phyloP scores from a whole-genome alignment of 2,329 filamentous ascomycete species.

The Beauveria australis region DNA sequence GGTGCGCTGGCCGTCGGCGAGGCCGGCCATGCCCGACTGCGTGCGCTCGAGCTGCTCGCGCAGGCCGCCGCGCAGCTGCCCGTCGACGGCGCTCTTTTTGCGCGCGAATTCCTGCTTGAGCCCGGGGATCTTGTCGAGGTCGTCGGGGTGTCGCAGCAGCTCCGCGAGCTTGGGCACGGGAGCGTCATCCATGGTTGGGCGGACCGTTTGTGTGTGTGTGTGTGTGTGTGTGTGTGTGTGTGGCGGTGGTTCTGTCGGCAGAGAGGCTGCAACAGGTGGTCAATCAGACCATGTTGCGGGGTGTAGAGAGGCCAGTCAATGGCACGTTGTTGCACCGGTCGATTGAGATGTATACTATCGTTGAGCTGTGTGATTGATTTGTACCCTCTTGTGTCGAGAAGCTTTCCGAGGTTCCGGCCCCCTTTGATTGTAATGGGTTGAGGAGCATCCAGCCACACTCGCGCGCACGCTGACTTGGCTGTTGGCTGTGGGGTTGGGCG shows the following conservation, averaged over 20 bases:
- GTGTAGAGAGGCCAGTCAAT: neutral
- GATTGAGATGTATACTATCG: no score
- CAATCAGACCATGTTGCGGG: slow-evolving; percentile 21
- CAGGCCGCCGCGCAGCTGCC: slow-evolving; percentile 78
- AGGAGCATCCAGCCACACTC: neutral
- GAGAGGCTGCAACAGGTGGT: slow-evolving; percentile 10
- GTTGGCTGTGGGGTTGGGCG: neutral
- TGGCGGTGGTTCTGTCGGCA: neutral
- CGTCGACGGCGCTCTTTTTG: slow-evolving; percentile 88
- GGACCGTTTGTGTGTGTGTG: neutral
- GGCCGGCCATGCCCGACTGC: slow-evolving; percentile 82
- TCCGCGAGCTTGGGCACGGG: slow-evolving; percentile 77
- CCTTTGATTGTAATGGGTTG: neutral
- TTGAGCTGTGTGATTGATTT: no score
- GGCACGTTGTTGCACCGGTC: neutral
- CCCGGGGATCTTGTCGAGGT: slow-evolving; percentile 88
- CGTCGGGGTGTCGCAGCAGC: slow-evolving; percentile 88
- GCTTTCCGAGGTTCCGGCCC: neutral
- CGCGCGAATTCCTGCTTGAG: slow-evolving; percentile 89
- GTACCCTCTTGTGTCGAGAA: neutral
- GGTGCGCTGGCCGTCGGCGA: slow-evolving; percentile 83
- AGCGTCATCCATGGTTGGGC: slow-evolving; percentile 43
- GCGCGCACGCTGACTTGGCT: neutral
- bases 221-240: neutral
- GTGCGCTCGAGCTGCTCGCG: slow-evolving; percentile 91